These are phyloP conservation scores for Fusarium sp. DNA, from an alignment of 2,329 filamentous ascomycete species.

Conservation along the genomic window DNA sequence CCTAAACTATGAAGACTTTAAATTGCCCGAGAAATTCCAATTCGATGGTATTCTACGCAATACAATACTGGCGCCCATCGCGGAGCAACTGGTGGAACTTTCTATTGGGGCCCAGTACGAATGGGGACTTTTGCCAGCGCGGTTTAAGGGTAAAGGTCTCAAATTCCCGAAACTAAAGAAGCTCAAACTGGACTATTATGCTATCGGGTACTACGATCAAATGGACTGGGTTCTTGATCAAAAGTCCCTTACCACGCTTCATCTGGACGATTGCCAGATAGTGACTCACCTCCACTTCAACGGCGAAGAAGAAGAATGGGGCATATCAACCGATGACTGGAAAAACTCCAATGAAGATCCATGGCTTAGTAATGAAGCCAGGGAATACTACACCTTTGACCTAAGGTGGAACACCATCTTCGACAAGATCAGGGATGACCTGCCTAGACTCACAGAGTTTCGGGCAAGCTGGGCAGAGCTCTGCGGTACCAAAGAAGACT, in stretches of 20 bases:
- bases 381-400: background rate
- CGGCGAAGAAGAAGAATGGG: background rate
- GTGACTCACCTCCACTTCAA: background rate
- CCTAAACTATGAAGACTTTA: background rate
- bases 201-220: background rate
- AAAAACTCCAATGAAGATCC: background rate
- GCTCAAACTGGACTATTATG: rapidly evolving
- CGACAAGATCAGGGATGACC: background rate
- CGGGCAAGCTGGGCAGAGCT: background rate
- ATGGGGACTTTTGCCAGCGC: background rate
- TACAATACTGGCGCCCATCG: background rate
- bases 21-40: background rate
- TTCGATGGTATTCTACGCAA: background rate
- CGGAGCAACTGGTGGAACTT: background rate
- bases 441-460: background rate
- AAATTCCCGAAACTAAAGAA: background rate
- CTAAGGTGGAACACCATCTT: background rate
- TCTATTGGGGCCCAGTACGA: background rate
- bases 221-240: background rate
- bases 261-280: background rate
- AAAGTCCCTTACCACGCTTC: background rate
- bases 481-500: background rate
- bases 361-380: no score
- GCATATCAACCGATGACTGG: background rate
- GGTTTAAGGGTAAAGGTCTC: background rate